Conservation (phyloP, 1,284 basidiomycete species). For the Sanghuangporus sanghuang region DNA sequence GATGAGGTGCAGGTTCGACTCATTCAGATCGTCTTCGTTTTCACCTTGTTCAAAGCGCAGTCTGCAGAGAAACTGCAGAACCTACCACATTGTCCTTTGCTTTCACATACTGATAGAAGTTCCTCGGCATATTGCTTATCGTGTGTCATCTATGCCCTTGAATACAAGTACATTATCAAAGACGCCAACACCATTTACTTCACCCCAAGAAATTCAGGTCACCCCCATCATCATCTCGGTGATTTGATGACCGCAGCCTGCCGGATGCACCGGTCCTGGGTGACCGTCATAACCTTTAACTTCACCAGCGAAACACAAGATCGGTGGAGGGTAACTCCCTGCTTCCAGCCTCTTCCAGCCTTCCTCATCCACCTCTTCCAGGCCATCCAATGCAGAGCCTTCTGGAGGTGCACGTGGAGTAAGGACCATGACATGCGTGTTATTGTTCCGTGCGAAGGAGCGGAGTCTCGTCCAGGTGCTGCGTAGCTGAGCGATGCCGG, state of each 20-base stretch:
- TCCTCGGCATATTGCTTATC: too few relatives aligned
- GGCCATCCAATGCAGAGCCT: neutral
- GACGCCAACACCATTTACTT: neutral
- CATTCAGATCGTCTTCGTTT: too few relatives aligned
- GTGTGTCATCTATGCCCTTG: too few relatives aligned
- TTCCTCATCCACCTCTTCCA: constrained; percentile 9
- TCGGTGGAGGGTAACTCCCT: constrained; percentile 1
- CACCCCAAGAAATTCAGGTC: neutral
- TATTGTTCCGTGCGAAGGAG: constrained; percentile 26
- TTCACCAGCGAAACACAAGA: constrained; percentile 13
- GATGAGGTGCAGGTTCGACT: too few relatives aligned
- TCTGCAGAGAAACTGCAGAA: too few relatives aligned
- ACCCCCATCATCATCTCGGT: neutral
- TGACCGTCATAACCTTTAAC: neutral
- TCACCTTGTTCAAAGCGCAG: too few relatives aligned
- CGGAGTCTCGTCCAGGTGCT: constrained; percentile 37
- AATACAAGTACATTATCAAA: too few relatives aligned
- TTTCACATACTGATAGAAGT: too few relatives aligned
- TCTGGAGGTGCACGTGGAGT: neutral
- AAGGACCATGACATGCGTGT: constrained; percentile 33
- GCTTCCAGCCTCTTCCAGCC: constrained; percentile 2
- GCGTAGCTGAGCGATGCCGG: constrained; percentile 44
- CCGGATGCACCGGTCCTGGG: neutral
- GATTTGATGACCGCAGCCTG: neutral
- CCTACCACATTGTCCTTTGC: too few relatives aligned